Percentiles rank a stretch among this genome's conserved stretches.
These are phyloP conservation scores for Malassezia cuniculi DNA, from an alignment of 1,284 basidiomycete species.

Conservation along the genomic window DNA sequence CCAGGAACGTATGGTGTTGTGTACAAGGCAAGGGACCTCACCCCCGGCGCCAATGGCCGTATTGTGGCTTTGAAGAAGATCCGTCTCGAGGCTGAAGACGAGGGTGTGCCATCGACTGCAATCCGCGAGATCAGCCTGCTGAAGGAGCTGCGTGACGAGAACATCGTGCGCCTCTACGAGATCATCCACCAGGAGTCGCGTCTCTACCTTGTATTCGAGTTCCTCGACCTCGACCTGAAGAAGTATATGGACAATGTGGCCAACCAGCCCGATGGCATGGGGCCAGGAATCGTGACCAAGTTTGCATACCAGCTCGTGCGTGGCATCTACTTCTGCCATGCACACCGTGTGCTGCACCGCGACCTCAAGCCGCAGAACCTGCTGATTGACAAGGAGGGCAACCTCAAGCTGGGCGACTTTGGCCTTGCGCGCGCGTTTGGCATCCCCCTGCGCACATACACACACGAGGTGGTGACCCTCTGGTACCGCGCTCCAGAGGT, in stretches of 20 bases:
- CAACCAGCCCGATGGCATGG: constrained; percentile 51
- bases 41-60: constrained; percentile 56
- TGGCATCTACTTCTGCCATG: constrained; percentile 86
- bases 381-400: constrained; percentile 63
- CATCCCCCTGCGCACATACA: constrained; percentile 92
- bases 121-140: constrained; percentile 93
- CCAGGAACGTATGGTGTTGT: constrained; percentile 96
- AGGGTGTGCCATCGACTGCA: constrained; percentile 91
- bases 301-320: constrained; percentile 74
- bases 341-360: constrained; percentile 86
- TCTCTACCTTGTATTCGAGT: constrained; percentile 93
- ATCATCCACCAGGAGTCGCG: constrained; percentile 95
- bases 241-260: constrained; percentile 71
- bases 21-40: constrained; percentile 51
- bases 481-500: constrained; percentile 99
- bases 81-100: constrained; percentile 89
- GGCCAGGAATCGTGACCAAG: constrained; percentile 75
- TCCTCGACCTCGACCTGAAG: constrained; percentile 84
- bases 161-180: constrained; percentile 81
- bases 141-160: constrained; percentile 89
- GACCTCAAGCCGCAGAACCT: constrained; percentile 97
- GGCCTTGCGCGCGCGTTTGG: constrained; percentile 92
- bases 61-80: constrained; percentile 67
- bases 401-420: constrained; percentile 66
- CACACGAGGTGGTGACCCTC: constrained; percentile 89